A percentile compares a stretch with the other conserved stretches of the same genome.
Conservation (phyloP, 192 early-diverging fungal genomes). For the Entomortierella parvispora region DNA sequence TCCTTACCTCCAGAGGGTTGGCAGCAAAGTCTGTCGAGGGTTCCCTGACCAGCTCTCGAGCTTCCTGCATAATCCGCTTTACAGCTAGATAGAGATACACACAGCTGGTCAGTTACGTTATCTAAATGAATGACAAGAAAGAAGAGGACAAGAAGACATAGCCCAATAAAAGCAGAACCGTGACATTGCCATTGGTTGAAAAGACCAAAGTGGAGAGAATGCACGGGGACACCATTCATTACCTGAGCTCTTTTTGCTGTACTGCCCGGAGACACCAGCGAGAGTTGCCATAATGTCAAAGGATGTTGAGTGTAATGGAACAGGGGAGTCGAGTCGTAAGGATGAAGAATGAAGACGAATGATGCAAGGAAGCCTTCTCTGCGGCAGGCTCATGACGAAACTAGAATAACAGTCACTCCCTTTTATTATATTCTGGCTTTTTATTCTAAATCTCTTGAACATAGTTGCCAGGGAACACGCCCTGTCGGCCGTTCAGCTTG, state of each 20-base stretch:
- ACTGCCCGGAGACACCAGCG: constrained; percentile 33
- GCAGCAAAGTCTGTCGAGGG: constrained; percentile 78
- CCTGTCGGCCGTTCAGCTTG: constrained; percentile 64
- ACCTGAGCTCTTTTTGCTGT: constrained; percentile 52
- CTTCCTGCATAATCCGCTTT: constrained; percentile 86
- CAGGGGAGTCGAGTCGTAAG: too few species aligned
- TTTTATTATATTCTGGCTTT: neutral
- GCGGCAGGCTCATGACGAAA: too few species aligned
- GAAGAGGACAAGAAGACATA: neutral
- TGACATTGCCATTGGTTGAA: too few species aligned
- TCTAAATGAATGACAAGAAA: neutral
- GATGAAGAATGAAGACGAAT: too few species aligned
- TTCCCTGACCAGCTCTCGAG: constrained; percentile 75
- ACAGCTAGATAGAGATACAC: constrained; percentile 59
- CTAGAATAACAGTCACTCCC: too few species aligned
- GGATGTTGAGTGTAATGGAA: neutral
- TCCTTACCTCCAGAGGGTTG: constrained; percentile 69
- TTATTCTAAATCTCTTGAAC: constrained; percentile 21
- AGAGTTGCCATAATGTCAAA: constrained; percentile 25
- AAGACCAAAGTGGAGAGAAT: too few species aligned
- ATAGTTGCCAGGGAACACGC: constrained; percentile 72
- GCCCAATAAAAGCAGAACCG: too few species aligned
- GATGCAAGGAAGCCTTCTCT: too few species aligned
- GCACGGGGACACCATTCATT: neutral
- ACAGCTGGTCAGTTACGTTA: neutral